Evolutionary conservation across 768 basidiomycete genomes (phyloP).

Genomic region (Lentinula lateritia): DNA sequence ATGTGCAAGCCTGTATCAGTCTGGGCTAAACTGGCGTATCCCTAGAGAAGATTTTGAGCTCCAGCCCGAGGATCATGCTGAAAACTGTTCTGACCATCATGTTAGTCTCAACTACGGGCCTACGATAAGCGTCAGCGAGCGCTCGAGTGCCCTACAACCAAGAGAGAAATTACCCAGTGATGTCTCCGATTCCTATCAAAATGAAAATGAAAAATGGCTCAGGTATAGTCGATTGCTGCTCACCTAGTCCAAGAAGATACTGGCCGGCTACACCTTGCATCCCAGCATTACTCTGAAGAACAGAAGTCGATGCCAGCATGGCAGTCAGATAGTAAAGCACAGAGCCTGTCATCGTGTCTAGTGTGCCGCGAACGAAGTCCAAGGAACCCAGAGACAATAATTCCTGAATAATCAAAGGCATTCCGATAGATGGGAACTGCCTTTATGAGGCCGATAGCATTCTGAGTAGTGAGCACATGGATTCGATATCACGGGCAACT

Average conservation of each 20-base stretch:
- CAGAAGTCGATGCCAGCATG: constrained; percentile 30
- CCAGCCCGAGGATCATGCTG: background rate
- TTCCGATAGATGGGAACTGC: constrained; percentile 9
- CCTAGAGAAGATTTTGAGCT: constrained; percentile 28
- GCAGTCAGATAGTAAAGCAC: constrained; percentile 36
- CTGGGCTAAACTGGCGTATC: constrained; percentile 62
- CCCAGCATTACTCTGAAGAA: constrained; percentile 20
- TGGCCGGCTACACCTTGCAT: constrained; percentile 31
- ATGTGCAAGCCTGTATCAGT: constrained; percentile 73
- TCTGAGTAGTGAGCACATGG: background rate
- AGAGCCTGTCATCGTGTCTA: constrained; percentile 31
- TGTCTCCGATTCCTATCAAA: constrained; percentile 56
- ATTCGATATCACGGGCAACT: background rate
- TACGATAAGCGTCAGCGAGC: constrained; percentile 15
- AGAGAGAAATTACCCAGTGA: constrained; percentile 52
- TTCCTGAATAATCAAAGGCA: constrained; percentile 27
- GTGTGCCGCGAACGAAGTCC: constrained; percentile 28
- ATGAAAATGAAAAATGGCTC: constrained; percentile 15
- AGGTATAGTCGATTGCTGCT: background rate
- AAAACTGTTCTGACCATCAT: constrained; percentile 54
- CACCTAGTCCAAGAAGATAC: constrained; percentile 58
- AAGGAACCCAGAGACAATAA: constrained; percentile 27
- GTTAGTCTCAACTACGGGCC: constrained; percentile 77
- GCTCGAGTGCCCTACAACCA: background rate
- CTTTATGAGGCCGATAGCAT: background rate